Percentiles rank a stretch among this genome's conserved stretches.
These are phyloP conservation scores for Phytophthora palmivora DNA, from an alignment of 352 stramenopile genomes.

Conservation along the genomic window DNA sequence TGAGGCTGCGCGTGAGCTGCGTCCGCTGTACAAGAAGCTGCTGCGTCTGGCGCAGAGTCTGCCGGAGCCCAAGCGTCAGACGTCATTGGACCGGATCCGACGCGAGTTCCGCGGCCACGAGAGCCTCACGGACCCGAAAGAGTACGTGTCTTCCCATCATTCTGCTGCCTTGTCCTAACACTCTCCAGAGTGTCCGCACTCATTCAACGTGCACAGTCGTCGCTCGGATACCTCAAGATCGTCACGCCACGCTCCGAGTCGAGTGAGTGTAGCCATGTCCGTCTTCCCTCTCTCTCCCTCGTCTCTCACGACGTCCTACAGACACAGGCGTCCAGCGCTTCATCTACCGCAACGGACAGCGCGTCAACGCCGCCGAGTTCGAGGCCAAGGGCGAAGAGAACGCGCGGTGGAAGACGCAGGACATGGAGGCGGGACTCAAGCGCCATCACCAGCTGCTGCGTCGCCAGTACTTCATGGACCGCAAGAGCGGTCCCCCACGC, in stretches of 20 bases:
- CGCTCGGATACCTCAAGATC: slow-evolving; percentile 88
- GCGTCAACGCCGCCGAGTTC: slow-evolving; percentile 53
- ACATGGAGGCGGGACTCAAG: slow-evolving; percentile 74
- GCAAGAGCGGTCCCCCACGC: slow-evolving; percentile 52
- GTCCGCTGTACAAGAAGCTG: slow-evolving; percentile 89
- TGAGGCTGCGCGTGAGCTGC: slow-evolving; percentile 46
- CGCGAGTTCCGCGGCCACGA: slow-evolving; percentile 72
- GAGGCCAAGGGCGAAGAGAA: slow-evolving; percentile 59
- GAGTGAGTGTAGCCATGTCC: slow-evolving; percentile 34
- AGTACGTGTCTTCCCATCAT: slow-evolving; percentile 49
- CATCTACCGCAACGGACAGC: slow-evolving; percentile 85
- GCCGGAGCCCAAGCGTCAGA: slow-evolving; percentile 68
- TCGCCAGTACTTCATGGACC: slow-evolving; percentile 90
- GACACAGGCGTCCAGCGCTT: slow-evolving; percentile 78
- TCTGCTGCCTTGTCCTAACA: slow-evolving; percentile 5
- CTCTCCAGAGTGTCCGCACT: slow-evolving; percentile 62
- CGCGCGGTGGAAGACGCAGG: slow-evolving; percentile 73
- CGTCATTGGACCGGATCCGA: slow-evolving; percentile 78
- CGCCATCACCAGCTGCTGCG: slow-evolving; percentile 82
- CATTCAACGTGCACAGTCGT: slow-evolving; percentile 82
- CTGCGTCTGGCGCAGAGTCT: slow-evolving; percentile 79
- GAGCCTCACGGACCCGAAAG: slow-evolving; percentile 65
- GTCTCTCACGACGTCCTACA: slow-evolving; percentile 17
- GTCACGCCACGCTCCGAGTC: slow-evolving; percentile 72
- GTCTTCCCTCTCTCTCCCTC: not conserved